phyloP scores from a whole-genome alignment of 2,329 filamentous ascomycete species.

The Colletotrichum ledebouriae region DNA sequence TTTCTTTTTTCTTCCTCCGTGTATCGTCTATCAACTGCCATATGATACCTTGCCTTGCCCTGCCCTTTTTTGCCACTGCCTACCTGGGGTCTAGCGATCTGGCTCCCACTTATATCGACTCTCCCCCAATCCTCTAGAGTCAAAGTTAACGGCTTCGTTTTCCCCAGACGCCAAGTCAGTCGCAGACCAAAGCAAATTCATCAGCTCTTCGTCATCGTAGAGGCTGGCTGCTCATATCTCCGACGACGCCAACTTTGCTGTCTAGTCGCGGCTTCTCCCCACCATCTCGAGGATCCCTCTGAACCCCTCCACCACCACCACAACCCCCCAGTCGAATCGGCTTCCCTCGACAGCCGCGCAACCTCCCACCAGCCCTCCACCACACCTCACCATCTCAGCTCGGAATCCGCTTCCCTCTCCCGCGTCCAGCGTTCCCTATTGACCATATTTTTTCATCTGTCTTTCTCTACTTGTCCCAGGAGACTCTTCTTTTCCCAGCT shows the following conservation, averaged over 20 bases:
- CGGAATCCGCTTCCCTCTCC: constrained; percentile 36
- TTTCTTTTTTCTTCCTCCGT: constrained; percentile 25
- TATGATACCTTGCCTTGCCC: constrained; percentile 19
- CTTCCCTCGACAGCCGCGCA: constrained; percentile 43
- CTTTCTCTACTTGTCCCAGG: constrained; percentile 7
- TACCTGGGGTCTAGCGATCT: constrained; percentile 17
- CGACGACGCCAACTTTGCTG: constrained; percentile 22
- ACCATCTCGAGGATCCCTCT: constrained; percentile 35
- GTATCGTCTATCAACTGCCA: not conserved
- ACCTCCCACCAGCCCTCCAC: constrained; percentile 41
- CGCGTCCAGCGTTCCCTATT: constrained; percentile 33
- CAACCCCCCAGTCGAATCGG: constrained; percentile 42
- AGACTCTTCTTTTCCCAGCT: constrained; percentile 16
- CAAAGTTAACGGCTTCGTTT: constrained; percentile 17
- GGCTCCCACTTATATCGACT: constrained; percentile 31
- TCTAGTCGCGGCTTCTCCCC: constrained; percentile 37
- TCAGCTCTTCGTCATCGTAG: constrained; percentile 14
- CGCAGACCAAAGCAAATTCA: not conserved
- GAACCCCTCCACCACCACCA: constrained; percentile 41
- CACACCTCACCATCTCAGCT: constrained; percentile 29
- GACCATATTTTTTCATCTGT: constrained; percentile 8
- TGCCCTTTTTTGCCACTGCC: constrained; percentile 36
- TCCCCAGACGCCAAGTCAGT: constrained; percentile 12
- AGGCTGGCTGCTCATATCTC: constrained; percentile 24
- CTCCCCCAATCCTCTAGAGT: constrained; percentile 2